Evolutionary conservation across 164 flowering plant genomes (phyloP), one percentile per base, ranked within the genome.

Genomic region (Euptelea pleiosperma): DNA sequence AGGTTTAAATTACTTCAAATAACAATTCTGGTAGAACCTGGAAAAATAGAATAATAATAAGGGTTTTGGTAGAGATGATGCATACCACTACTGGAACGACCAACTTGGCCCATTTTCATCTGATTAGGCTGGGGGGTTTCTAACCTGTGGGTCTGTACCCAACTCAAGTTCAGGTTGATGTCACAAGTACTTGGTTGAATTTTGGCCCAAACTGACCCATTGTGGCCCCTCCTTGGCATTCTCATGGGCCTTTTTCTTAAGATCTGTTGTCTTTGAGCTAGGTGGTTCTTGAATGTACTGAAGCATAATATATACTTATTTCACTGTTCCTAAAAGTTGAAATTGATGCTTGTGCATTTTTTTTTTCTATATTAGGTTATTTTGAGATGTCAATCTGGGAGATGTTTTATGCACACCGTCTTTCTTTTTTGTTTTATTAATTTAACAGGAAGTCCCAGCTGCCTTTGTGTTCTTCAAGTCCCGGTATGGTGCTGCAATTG

Each of bases 401-500:
- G 11, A 25, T 43, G 4, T 24, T 25, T 36, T 34, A 61, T 59
- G 35, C 52, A 30, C 55, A 10, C 10, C 34, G 39, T 42, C 61
- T 15, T 61, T 61, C 22, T 39, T 4, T 26, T 9, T 62, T 58
- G 18, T 19, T 25, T 26, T 19, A 11, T 24, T 19, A 19, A 53
- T 61, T 25, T 63, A 42, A 48, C 64, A 93, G 97, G 98, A 90
- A 64, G 67, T 77, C 55, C 77, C 79, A 54, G 90, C 96, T 45
- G 97, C 98, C 18, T 87, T 93, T 73, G 98, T 93, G 26, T 87
- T 79, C 58, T 93, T 93, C 78, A 93, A 79, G 68, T 69, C 94
- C 48, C 89, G 89, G 15, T 81, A 80, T 71, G 84, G 74, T 69
- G 97, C 97, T 58, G 87, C 93, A 40, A 52, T 65, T 73, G 87